Evolutionary conservation across 495 filamentous ascomycete genomes (phyloP).

Genomic region (Aspergillus steynii): DNA sequence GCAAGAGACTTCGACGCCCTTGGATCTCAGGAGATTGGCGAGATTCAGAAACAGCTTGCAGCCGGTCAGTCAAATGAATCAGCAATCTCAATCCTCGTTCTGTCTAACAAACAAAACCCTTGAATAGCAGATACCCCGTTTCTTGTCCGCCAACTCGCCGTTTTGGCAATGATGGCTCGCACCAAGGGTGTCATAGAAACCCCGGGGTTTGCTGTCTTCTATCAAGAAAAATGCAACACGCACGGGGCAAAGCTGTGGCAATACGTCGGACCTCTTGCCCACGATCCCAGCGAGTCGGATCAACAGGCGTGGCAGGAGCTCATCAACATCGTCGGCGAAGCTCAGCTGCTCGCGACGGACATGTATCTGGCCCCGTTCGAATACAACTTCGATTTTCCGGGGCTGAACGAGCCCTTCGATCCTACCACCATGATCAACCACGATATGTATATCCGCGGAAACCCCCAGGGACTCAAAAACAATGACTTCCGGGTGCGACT

Average conservation of each 20-base stretch:
- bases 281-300: constrained; percentile 9
- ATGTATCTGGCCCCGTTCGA: constrained; percentile 25
- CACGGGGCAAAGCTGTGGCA: constrained; percentile 23
- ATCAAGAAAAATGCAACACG: constrained; percentile 9
- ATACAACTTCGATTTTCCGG: constrained; percentile 28
- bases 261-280: constrained; percentile 18
- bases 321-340: constrained; percentile 21
- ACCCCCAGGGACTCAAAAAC: constrained; percentile 13
- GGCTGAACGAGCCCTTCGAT: constrained; percentile 25
- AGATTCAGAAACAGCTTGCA: constrained; percentile 16
- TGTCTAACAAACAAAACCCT: constrained; percentile 4
- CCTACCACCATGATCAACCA: constrained; percentile 27
- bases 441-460: constrained; percentile 17
- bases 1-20: constrained; percentile 20
- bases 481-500: constrained; percentile 17
- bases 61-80: constrained; percentile 9
- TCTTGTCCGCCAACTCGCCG: constrained; percentile 15
- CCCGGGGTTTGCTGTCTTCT: constrained; percentile 23
- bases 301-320: constrained; percentile 22
- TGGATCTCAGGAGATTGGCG: constrained; percentile 19
- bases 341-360: constrained; percentile 24
- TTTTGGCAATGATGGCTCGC: constrained; percentile 18
- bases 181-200: constrained; percentile 13
- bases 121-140: constrained; percentile 5
- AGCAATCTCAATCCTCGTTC: neutral